These are phyloP conservation scores for Cyberlindnera mrakii DNA, from an alignment of 805 yeast species.

Conservation along the genomic window DNA sequence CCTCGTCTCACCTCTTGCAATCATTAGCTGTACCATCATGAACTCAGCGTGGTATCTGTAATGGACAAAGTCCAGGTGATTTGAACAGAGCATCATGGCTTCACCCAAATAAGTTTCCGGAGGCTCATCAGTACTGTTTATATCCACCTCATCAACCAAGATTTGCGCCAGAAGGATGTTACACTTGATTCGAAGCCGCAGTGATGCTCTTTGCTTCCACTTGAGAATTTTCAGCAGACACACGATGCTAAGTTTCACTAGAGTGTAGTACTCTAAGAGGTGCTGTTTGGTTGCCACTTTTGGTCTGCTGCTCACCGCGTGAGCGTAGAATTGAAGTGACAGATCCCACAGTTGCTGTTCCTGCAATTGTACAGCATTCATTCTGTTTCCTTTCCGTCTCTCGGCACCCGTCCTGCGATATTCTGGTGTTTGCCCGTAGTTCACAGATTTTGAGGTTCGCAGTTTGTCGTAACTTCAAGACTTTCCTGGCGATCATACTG, in stretches of 20 bases:
- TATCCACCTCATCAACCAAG: slow-evolving; percentile 4
- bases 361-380: not conserved
- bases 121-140: not conserved
- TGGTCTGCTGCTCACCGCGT: slow-evolving; percentile 4
- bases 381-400: no score
- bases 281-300: slow-evolving; percentile 17
- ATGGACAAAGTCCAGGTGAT: not conserved
- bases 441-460: not conserved
- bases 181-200: slow-evolving; percentile 22
- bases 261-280: slow-evolving; percentile 26
- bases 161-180: slow-evolving; percentile 26
- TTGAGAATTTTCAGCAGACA: slow-evolving; percentile 16
- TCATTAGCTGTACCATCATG: slow-evolving; percentile 1
- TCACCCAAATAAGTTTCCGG: slow-evolving; percentile 13
- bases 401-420: no score
- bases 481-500: no score
- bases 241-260: slow-evolving; percentile 25
- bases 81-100: slow-evolving; percentile 12
- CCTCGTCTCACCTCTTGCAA: slow-evolving; percentile 2
- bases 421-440: not conserved
- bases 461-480: not conserved
- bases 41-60: slow-evolving; percentile 6
- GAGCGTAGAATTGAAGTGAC: slow-evolving; percentile 7
- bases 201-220: slow-evolving; percentile 23
- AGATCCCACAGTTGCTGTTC: slow-evolving; percentile 12